phyloP scores from a whole-genome alignment of 495 filamentous ascomycete species.

The Penicillium maclennaniae region DNA sequence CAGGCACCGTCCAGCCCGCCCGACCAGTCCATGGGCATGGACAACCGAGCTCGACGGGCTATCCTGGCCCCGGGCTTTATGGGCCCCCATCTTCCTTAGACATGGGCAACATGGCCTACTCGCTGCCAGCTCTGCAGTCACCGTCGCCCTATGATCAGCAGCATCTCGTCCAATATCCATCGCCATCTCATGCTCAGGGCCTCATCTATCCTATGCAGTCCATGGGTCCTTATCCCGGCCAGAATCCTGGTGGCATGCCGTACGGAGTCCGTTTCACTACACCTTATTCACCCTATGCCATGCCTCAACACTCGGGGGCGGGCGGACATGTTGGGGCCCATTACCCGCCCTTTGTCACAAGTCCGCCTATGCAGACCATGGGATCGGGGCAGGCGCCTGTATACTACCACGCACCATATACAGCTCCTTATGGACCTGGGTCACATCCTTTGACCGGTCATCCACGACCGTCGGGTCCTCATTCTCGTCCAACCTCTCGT shows the following conservation, averaged over 20 bases:
- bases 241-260: constrained; percentile 18
- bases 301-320: constrained; percentile 21
- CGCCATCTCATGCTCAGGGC: constrained; percentile 21
- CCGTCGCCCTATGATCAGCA: constrained; percentile 30
- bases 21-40: constrained; percentile 21
- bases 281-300: constrained; percentile 29
- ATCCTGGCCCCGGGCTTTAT: constrained; percentile 22
- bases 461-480: constrained; percentile 7
- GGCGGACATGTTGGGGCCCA: constrained; percentile 25
- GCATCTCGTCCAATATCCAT: constrained; percentile 28
- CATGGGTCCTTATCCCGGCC: constrained; percentile 33
- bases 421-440: constrained; percentile 16
- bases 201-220: constrained; percentile 38
- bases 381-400: constrained; percentile 21
- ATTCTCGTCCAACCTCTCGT: constrained; percentile 3
- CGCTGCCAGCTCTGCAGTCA: constrained; percentile 40
- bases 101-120: constrained; percentile 45
- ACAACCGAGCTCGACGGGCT: constrained; percentile 19
- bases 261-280: constrained; percentile 32
- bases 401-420: constrained; percentile 31
- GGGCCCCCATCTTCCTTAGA: constrained; percentile 35
- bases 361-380: constrained; percentile 16
- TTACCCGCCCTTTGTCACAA: constrained; percentile 28
- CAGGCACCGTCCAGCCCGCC: constrained; percentile 18
- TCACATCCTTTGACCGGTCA: constrained; percentile 6